These are phyloP conservation scores for Rosa rugosa DNA, from an alignment of 306 rosid genomes.

Conservation along the genomic window DNA sequence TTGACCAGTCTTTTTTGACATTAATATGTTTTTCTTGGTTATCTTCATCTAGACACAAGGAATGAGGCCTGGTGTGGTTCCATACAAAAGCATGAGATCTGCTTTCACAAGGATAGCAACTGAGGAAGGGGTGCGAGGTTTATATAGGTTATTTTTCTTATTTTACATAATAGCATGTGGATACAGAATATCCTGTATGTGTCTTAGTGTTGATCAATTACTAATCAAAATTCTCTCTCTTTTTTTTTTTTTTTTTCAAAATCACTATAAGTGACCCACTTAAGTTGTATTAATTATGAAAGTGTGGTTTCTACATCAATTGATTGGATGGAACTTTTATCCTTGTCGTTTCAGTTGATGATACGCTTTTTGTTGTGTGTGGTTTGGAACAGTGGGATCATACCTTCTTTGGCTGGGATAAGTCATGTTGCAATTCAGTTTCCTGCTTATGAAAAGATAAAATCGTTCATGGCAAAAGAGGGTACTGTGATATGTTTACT, in stretches of 20 bases:
- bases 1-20: constrained; percentile 9
- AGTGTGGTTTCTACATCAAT: neutral
- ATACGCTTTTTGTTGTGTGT: constrained; percentile 26
- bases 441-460: constrained; percentile 85
- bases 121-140: constrained; percentile 90
- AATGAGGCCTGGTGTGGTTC: constrained; percentile 83
- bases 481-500: constrained; percentile 42
- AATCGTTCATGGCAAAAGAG: constrained; percentile 64
- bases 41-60: constrained; percentile 70
- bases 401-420: constrained; percentile 89
- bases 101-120: constrained; percentile 79
- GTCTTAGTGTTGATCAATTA: neutral
- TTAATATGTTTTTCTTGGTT: constrained; percentile 25
- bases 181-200: neutral
- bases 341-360: neutral
- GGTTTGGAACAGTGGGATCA: constrained; percentile 69
- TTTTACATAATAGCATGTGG: neutral
- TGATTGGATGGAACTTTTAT: neutral
- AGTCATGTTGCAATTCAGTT: constrained; percentile 98
- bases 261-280: neutral
- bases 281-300: neutral
- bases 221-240: neutral
- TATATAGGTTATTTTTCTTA: constrained; percentile 66
- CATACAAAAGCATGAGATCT: constrained; percentile 80
- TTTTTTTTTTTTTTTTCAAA: neutral